Conservation (phyloP, 108 stramenopile genomes). For the Cyclotella baltica region DNA sequence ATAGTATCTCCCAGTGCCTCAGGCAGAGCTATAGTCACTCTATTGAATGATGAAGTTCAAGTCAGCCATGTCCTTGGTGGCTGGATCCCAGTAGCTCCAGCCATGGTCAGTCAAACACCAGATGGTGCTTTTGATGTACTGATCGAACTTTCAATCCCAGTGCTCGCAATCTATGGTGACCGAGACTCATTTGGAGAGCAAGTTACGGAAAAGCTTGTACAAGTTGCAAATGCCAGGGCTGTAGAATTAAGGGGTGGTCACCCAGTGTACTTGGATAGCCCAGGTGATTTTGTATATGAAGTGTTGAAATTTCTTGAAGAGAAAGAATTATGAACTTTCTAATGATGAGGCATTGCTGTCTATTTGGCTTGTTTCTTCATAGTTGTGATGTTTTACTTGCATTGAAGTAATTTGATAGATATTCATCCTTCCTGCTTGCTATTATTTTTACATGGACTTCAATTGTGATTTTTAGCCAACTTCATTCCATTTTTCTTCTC, state of each 20-base stretch:
- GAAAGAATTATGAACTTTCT: background rate
- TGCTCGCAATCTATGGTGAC: constrained; percentile 77
- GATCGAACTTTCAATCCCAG: constrained; percentile 18
- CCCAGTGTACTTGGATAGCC: constrained; percentile 80
- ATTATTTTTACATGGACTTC: too few species aligned
- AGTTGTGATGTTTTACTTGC: too few species aligned
- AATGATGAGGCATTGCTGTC: too few species aligned
- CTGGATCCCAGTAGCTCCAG: constrained; percentile 83
- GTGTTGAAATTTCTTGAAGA: constrained; percentile 54
- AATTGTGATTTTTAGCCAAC: too few species aligned
- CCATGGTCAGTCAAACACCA: constrained; percentile 40
- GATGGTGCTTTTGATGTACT: constrained; percentile 16
- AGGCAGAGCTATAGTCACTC: constrained; percentile 65
- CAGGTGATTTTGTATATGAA: constrained; percentile 64
- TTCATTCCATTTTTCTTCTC: too few species aligned
- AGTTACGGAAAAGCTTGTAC: constrained; percentile 50
- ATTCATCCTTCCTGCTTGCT: too few species aligned
- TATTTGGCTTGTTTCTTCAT: too few species aligned
- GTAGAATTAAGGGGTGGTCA: constrained; percentile 74
- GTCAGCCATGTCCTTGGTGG: constrained; percentile 37
- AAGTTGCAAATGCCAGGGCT: constrained; percentile 46
- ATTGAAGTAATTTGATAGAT: too few species aligned
- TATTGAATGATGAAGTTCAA: constrained; percentile 29
- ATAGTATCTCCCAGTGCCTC: constrained; percentile 83
- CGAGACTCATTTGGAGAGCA: constrained; percentile 58